Percentiles rank a stretch among this genome's conserved stretches.
These are phyloP conservation scores for Pouteria campechiana DNA, from an alignment of 179 eudicot species.

Conservation along the genomic window DNA sequence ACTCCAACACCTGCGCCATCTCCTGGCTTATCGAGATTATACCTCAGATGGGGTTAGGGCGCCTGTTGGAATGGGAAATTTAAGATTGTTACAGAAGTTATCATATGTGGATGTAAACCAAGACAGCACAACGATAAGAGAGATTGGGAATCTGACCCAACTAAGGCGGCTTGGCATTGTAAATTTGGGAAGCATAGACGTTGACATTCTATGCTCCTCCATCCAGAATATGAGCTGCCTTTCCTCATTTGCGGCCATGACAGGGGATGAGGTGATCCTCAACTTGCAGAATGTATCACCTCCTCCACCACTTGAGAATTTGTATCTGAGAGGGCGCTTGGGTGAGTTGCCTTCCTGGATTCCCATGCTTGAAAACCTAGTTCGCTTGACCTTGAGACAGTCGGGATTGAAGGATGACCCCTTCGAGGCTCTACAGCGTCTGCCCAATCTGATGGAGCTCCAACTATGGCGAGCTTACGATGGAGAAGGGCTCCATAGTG, in stretches of 20 bases:
- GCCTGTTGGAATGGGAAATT: neutral
- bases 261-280: neutral
- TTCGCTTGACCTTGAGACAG: neutral
- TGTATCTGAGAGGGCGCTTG: neutral
- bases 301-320: neutral
- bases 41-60: neutral
- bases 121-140: neutral
- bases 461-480: neutral
- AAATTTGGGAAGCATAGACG: neutral
- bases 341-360: neutral
- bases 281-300: neutral
- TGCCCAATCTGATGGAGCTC: neutral
- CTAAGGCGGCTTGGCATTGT: neutral
- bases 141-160: neutral
- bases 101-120: neutral
- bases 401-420: neutral
- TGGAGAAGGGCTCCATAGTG: neutral
- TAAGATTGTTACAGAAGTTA: neutral
- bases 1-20: neutral
- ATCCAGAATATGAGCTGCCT: neutral
- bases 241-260: neutral
- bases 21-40: neutral
- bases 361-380: neutral
- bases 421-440: neutral
- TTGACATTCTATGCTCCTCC: neutral